Base-by-base conservation (phyloP, 495 filamentous ascomycete genomes). In the Tuber aestivum region DNA sequence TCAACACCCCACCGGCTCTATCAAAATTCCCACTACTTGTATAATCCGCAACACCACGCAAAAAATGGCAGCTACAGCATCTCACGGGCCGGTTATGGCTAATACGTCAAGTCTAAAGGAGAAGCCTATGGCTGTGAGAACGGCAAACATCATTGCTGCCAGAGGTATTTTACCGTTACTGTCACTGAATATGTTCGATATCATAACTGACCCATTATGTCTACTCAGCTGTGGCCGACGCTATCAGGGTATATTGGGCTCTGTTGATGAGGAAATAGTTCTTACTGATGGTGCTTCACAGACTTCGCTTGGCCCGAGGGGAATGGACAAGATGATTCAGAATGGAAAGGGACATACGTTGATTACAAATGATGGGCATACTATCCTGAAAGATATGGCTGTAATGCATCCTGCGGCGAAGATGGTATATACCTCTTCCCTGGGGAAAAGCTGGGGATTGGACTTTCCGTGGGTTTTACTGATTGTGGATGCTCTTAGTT, bases 271-370 rank as follows among this genome's bases (percentile, higher is more conserved):
- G 70, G 35, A 70, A 40, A 72, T 84, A 76, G 83, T 56, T 69
- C 61, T 76, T 76, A 32, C 72, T 81, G 80, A 83, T 89, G 89
- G 38, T 75, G 70, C 56, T 35, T 65, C 70, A 79, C 65, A 79
- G 75, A 83, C 82, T 41, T 92, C 91, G 76, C 86, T 92, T 81
- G 91, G 91, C 77, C 91, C 91, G 73, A 89, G 89, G 84, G 89
- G 90, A 77, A 97, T 97, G 94, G 95, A 99, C 86, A 99, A 99
- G 87, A 99, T 99, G 95, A 98, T 99, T 78, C 92, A 95, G 89
- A 96, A 92, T 41, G 92, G 94, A 79, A 97, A 94, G 83, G 96
- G 96, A 85, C 91, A 96, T 84, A 97, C 95, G 69, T 95, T 98
- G 82, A 99, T 99, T 85, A 97, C 95, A 80, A 99, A 99, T 86